phyloP scores from a whole-genome alignment of 78 protist genomes.

The Anaeramoeba flamelloides region DNA sequence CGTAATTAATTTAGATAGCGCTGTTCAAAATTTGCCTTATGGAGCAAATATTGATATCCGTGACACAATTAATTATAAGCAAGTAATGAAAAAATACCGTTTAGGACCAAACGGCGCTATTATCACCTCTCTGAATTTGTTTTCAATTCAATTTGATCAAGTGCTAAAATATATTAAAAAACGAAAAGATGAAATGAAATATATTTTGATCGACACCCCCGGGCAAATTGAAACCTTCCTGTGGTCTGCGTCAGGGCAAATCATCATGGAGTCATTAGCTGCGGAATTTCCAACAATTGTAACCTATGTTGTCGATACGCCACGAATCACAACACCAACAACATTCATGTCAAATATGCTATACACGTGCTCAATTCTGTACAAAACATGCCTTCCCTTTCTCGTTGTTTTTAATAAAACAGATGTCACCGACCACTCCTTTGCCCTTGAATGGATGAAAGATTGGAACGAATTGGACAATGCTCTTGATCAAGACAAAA shows the following conservation, averaged over 20 bases:
- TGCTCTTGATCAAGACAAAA: constrained; percentile 1
- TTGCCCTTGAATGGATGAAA: constrained; percentile 5
- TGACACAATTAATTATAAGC: constrained; percentile 87
- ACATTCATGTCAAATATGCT: constrained; percentile 95
- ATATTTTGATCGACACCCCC: constrained; percentile 77
- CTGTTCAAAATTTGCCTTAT: constrained; percentile 46
- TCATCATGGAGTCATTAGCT: constrained; percentile 78
- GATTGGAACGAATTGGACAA: background rate
- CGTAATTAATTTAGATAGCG: constrained; percentile 62
- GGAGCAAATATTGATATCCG: constrained; percentile 86
- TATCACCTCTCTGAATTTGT: constrained; percentile 82
- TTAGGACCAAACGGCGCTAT: constrained; percentile 98
- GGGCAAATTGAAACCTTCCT: constrained; percentile 94
- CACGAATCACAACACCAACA: constrained; percentile 58
- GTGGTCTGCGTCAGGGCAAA: constrained; percentile 87
- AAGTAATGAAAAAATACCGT: constrained; percentile 69
- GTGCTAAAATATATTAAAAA: constrained; percentile 51
- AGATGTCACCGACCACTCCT: constrained; percentile 38
- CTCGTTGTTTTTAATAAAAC: constrained; percentile 72
- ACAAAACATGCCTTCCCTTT: constrained; percentile 76
- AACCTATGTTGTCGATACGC: constrained; percentile 80
- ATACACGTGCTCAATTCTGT: constrained; percentile 77
- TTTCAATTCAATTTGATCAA: constrained; percentile 75
- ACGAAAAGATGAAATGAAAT: constrained; percentile 8
- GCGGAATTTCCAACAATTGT: constrained; percentile 67